phyloP scores from a whole-genome alignment of 306 rosid genomes.

The Ceratonia siliqua region DNA sequence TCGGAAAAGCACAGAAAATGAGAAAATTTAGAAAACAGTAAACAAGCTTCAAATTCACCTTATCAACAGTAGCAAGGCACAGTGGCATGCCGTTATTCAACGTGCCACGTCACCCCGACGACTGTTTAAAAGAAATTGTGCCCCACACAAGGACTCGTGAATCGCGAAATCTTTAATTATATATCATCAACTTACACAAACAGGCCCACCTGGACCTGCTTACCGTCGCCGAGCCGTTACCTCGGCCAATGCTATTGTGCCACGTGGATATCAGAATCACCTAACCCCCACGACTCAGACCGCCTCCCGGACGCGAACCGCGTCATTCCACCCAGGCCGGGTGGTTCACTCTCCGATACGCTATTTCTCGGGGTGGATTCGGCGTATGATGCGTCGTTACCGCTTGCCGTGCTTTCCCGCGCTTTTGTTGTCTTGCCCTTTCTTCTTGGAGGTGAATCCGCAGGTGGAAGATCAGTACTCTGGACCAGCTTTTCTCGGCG shows the following conservation, averaged over 20 bases:
- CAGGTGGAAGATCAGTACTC: conserved; percentile 5
- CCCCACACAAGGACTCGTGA: conserved; percentile 38
- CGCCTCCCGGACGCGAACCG: conserved; percentile 86
- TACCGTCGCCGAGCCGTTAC: conserved; percentile 26
- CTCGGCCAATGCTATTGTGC: conserved; percentile 5
- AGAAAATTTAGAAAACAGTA: neutral
- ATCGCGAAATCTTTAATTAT: conserved; percentile 22
- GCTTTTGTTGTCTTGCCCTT: conserved; percentile 8
- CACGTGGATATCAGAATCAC: conserved; percentile 55
- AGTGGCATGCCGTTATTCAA: conserved; percentile 45
- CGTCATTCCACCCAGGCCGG: conserved; percentile 67
- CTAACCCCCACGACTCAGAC: conserved; percentile 63
- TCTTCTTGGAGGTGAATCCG: conserved; percentile 27
- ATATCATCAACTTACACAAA: neutral
- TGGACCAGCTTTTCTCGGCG: conserved; percentile 34
- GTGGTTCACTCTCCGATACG: conserved; percentile 71
- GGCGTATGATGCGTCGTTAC: conserved; percentile 41
- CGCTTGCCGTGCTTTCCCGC: conserved; percentile 40
- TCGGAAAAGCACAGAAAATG: neutral
- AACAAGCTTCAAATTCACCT: conserved; percentile 28
- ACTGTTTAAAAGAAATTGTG: conserved; percentile 26
- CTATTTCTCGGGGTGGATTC: conserved; percentile 59
- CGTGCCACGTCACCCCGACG: conserved; percentile 58
- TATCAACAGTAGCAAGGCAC: neutral
- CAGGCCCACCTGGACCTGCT: conserved; percentile 41